Base-by-base conservation (phyloP, 2,329 filamentous ascomycete genomes). In the Verticillium longisporum region DNA sequence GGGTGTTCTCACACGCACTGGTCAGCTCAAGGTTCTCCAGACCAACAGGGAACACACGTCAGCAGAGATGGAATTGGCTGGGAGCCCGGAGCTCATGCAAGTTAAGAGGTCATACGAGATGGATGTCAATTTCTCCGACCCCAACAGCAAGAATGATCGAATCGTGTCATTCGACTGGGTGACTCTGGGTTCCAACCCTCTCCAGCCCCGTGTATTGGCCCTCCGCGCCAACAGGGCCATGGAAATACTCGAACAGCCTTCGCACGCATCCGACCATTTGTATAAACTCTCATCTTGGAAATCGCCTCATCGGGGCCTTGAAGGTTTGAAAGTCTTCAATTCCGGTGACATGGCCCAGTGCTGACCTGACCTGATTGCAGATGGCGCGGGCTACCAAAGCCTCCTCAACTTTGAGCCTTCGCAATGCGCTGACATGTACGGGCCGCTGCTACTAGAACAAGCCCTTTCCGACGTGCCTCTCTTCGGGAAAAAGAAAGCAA, bases 91-190 rank as follows among this genome's bases (percentile, higher is more conserved):
- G 68, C 75, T 88, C 14, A 73, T 88, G 1, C 79, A 87, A 62
- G 82, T 87, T 13, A 77, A 80, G 55, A 82, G 77, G 61, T 87
- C 86, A 1, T 79, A 84, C 65, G 85, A 88, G 67, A 80, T 88
- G 74, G 84, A 88, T 65, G 81, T 85, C 57, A 78, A 80, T 18
- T 87, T 82, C 65, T 74, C 78, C 32, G 81, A 83, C 58, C 73
- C 76, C 36, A 75, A 76, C 36, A 76, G 80, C 65, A 82, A 82
- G 70, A 79, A 81, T 66, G 83, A 88, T 60, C 80, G 83, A 21
- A 87, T 88, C 36, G 84, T 88, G 7, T 88, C 86, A 0, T 88
- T 88, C 69, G 86, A 89, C 69, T 89, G 86, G 86, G 75, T 88
- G 10, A 87, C 83, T 3, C 75, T 87, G 56, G 77, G 80, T 11